Evolutionary conservation across 208 protist genomes (phyloP), one percentile per base, ranked within the genome.

Genomic region (Leishmania tarentolae): DNA sequence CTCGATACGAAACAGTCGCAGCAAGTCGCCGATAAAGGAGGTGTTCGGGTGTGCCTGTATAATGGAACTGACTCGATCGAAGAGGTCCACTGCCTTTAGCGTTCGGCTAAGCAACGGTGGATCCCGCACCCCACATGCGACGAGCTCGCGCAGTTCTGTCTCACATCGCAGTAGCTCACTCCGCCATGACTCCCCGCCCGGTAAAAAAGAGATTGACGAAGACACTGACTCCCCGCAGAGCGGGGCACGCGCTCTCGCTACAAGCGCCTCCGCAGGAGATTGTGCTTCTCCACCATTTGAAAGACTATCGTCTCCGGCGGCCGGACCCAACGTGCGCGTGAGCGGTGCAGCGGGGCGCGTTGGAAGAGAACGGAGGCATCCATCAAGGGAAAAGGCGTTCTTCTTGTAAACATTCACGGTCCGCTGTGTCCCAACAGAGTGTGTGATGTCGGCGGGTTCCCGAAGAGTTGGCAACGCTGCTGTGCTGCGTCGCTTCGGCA

Each of bases 1-100:
- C 85, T 98, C 92, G 2, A 95, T 61, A 24, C 95, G 92, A 70
- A 98, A 95, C 57, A 98, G 91, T 5, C 90, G 93, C 61, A 98
- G 63, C 44, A 96, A 66, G 37, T 94, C 88, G 21, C 83, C 89
- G 15, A 97, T 83, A 71, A 92, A 89, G 11, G 83, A 77, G 24
- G 83, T 89, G 0, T 83, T 83, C 40, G 91, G 93, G 35, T 92
- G 72, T 31, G 84, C 81, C 65, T 86, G 86, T n/a, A 87, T 75
- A 37, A 86, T 84, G 74, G 78, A 81, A 2, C 78, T 79, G 35
- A 96, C 79, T 35, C 61, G 75, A 79, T 98, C 95, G 50, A 88
- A 98, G n/a, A 95, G 61, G 53, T 86, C 70, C 56, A 98, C 57
- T 17, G 88, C 85, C 46, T 88, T 80, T 52, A 90, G 81, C 24